These are phyloP conservation scores for Hypoxylon sp. DNA, from an alignment of 2,329 filamentous ascomycete species.

Conservation along the genomic window DNA sequence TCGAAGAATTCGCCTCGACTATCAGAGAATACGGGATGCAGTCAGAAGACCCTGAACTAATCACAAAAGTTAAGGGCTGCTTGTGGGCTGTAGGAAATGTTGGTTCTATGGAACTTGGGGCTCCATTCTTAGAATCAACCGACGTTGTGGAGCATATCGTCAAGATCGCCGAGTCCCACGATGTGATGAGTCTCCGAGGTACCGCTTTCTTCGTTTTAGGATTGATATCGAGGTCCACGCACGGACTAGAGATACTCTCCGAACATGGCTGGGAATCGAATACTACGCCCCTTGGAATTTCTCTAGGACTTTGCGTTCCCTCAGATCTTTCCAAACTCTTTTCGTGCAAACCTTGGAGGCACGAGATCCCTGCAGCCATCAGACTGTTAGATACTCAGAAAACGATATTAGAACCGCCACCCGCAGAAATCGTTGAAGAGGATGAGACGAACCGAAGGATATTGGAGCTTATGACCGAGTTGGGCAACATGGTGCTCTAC, in stretches of 20 bases:
- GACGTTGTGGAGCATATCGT: slow-evolving; percentile 91
- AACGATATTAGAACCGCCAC: slow-evolving; percentile 63
- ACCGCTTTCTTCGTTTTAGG: slow-evolving; percentile 98
- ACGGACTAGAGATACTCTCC: slow-evolving; percentile 90
- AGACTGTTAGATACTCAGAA: slow-evolving; percentile 65
- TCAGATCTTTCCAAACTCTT: slow-evolving; percentile 83
- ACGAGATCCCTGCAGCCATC: slow-evolving; percentile 63
- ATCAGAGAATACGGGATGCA: slow-evolving; percentile 91
- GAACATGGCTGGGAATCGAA: slow-evolving; percentile 95
- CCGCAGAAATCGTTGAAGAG: slow-evolving; percentile 69
- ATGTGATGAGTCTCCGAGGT: slow-evolving; percentile 92
- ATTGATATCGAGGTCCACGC: slow-evolving; percentile 89
- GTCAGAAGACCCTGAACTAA: slow-evolving; percentile 83
- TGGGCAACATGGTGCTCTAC: slow-evolving; percentile 93
- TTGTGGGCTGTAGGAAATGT: slow-evolving; percentile 98
- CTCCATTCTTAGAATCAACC: slow-evolving; percentile 90
- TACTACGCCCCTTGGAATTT: slow-evolving; percentile 83
- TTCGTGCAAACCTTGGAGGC: slow-evolving; percentile 73
- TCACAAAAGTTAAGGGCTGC: slow-evolving; percentile 95
- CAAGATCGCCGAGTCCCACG: slow-evolving; percentile 86
- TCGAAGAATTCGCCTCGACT: slow-evolving; percentile 90
- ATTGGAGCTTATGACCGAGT: slow-evolving; percentile 84
- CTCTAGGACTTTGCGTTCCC: slow-evolving; percentile 89
- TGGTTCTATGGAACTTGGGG: slow-evolving; percentile 96
- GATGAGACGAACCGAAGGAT: slow-evolving; percentile 79